These are phyloP conservation scores for Sporothrix dimorphospora DNA, from an alignment of 2,329 filamentous ascomycete genomes.

Conservation along the genomic window DNA sequence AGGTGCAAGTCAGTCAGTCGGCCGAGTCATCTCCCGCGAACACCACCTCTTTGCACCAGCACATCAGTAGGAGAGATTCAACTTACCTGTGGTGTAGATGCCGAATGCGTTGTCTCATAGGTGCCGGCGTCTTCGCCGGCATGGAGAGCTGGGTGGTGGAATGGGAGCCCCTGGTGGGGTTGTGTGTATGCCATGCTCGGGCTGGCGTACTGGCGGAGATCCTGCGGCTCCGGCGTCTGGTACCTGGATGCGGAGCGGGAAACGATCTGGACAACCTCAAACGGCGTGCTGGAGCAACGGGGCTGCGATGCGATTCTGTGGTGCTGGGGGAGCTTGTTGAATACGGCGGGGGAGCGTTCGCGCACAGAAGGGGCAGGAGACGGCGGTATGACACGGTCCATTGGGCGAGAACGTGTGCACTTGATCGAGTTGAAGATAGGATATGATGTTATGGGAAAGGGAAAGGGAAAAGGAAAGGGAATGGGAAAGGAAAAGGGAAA, in stretches of 20 bases:
- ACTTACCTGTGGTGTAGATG: slow-evolving; percentile 28
- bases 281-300: slow-evolving; percentile 38
- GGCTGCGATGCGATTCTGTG: slow-evolving; percentile 43
- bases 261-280: slow-evolving; percentile 39
- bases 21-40: background rate
- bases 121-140: slow-evolving; percentile 10
- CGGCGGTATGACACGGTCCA: slow-evolving; percentile 48
- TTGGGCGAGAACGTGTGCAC: slow-evolving; percentile 28
- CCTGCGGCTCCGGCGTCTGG: slow-evolving; percentile 44
- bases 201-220: slow-evolving; percentile 38
- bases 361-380: slow-evolving; percentile 51
- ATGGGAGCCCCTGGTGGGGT: slow-evolving; percentile 31
- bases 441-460: background rate
- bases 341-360: slow-evolving; percentile 46
- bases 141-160: slow-evolving; percentile 30
- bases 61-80: background rate
- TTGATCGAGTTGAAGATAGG: background rate
- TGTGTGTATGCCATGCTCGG: slow-evolving; percentile 40
- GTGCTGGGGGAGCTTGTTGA: slow-evolving; percentile 50
- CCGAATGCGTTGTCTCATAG: slow-evolving; percentile 14
- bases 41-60: background rate
- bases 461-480: background rate
- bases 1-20: background rate
- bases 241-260: slow-evolving; percentile 46
- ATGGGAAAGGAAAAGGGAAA: background rate